Evolutionary conservation across 805 yeast species (phyloP).

Genomic region (Metschnikowia similis): DNA sequence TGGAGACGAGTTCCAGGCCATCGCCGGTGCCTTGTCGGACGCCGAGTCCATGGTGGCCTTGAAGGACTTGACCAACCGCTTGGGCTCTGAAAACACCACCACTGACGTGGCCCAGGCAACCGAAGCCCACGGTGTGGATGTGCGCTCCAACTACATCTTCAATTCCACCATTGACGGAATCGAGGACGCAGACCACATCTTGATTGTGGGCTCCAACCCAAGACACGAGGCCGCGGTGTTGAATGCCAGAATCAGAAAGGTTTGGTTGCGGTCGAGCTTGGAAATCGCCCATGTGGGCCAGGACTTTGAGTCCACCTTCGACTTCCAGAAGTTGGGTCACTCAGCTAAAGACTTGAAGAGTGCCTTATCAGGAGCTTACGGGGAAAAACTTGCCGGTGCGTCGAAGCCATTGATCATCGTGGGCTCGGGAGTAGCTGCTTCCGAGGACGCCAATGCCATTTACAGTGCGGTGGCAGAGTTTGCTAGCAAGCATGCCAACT

Average conservation of each 20-base stretch:
- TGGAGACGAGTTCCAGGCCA: slow-evolving; percentile 72
- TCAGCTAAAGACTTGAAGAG: slow-evolving; percentile 50
- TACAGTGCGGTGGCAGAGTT: slow-evolving; percentile 59
- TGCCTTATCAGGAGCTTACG: slow-evolving; percentile 66
- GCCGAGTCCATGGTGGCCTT: slow-evolving; percentile 79
- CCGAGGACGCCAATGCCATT: slow-evolving; percentile 58
- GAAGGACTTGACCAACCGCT: slow-evolving; percentile 70
- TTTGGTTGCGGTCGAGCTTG: slow-evolving; percentile 65
- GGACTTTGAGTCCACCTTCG: slow-evolving; percentile 72
- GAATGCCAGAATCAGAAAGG: slow-evolving; percentile 77
- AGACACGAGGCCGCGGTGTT: slow-evolving; percentile 87
- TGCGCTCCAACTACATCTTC: slow-evolving; percentile 76
- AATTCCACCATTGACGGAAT: slow-evolving; percentile 76
- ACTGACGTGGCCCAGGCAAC: slow-evolving; percentile 61
- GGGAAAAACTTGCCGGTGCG: slow-evolving; percentile 62
- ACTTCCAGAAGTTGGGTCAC: slow-evolving; percentile 58
- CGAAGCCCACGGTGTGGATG: slow-evolving; percentile 61
- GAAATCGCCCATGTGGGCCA: slow-evolving; percentile 74
- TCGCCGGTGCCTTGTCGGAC: slow-evolving; percentile 78
- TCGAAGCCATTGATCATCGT: slow-evolving; percentile 72
- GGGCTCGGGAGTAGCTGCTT: slow-evolving; percentile 75
- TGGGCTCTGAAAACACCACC: slow-evolving; percentile 78
- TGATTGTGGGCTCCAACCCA: slow-evolving; percentile 82
- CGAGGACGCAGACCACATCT: slow-evolving; percentile 77
- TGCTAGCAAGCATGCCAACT: slow-evolving; percentile 49